A percentile compares a stretch with the other conserved stretches of the same genome.
These are phyloP conservation scores for Irpex sp. DNA, from an alignment of 1,284 basidiomycete species.

Conservation along the genomic window DNA sequence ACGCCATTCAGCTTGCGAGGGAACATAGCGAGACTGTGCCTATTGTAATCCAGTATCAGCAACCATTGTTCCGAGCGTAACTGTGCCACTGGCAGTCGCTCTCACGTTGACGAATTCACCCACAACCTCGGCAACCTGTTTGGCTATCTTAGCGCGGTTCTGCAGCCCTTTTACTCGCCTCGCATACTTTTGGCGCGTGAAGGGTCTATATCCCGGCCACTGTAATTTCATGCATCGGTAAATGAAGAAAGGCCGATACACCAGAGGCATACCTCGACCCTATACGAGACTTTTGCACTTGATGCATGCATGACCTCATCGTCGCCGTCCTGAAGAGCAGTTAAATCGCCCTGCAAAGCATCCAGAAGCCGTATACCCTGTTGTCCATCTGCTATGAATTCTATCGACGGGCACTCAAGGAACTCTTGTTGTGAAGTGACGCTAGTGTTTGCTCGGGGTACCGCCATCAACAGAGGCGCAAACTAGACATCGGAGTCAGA, in stretches of 20 bases:
- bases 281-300: background rate
- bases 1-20: background rate
- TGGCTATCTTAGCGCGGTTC: background rate
- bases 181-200: background rate
- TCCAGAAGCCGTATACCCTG: background rate
- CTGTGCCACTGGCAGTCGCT: no score
- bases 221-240: background rate
- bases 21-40: background rate
- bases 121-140: background rate
- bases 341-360: background rate
- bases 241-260: background rate
- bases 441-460: background rate
- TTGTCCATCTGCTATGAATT: background rate
- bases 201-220: background rate
- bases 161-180: background rate
- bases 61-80: no score
- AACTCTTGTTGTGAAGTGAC: background rate
- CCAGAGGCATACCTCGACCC: background rate
- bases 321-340: background rate
- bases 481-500: background rate
- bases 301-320: background rate
- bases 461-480: background rate
- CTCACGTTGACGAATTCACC: background rate
- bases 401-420: background rate
- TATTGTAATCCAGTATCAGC: background rate